Evolutionary conservation across 768 basidiomycete genomes (phyloP).

Genomic region (Tylopilus rubrobrunneus): DNA sequence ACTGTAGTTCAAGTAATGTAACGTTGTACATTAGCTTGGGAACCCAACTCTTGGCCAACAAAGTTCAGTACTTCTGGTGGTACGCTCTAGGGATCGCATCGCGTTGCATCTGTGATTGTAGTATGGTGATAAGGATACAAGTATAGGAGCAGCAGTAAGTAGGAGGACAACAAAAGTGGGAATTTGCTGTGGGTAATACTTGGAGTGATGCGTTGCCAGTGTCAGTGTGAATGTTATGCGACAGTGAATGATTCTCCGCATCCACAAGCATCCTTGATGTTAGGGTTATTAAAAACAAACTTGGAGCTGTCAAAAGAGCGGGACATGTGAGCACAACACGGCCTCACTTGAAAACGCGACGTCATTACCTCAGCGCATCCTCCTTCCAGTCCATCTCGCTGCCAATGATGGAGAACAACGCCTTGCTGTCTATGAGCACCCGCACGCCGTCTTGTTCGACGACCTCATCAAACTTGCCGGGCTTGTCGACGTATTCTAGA

Average conservation of each 20-base stretch:
- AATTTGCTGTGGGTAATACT: conserved; percentile 7
- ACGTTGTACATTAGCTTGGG: conserved; percentile 7
- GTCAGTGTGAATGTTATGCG: conserved; percentile 14
- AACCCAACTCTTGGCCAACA: conserved; percentile 12
- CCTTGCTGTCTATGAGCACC: conserved; percentile 95
- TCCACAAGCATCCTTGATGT: conserved; percentile 92
- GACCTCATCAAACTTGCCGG: conserved; percentile 91
- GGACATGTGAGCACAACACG: not conserved
- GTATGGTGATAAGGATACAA: conserved; percentile 29
- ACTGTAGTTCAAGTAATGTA: conserved; percentile 13
- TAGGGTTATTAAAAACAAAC: conserved; percentile 86
- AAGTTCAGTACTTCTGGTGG: not conserved
- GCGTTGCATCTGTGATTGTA: conserved; percentile 10
- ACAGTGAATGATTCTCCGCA: conserved; percentile 92
- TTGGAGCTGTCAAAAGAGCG: conserved; percentile 50
- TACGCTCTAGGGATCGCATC: not conserved
- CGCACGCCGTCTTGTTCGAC: conserved; percentile 93
- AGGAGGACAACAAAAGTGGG: not conserved
- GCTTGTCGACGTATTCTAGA: conserved; percentile 89
- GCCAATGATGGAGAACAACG: conserved; percentile 95
- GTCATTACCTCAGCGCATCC: conserved; percentile 70
- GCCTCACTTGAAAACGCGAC: not conserved
- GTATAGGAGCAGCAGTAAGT: conserved; percentile 1
- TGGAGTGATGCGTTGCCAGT: conserved; percentile 5
- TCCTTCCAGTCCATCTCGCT: conserved; percentile 99